Conservation (phyloP, 2,329 filamentous ascomycete genomes). For the Trichoderma cornu-damae region DNA sequence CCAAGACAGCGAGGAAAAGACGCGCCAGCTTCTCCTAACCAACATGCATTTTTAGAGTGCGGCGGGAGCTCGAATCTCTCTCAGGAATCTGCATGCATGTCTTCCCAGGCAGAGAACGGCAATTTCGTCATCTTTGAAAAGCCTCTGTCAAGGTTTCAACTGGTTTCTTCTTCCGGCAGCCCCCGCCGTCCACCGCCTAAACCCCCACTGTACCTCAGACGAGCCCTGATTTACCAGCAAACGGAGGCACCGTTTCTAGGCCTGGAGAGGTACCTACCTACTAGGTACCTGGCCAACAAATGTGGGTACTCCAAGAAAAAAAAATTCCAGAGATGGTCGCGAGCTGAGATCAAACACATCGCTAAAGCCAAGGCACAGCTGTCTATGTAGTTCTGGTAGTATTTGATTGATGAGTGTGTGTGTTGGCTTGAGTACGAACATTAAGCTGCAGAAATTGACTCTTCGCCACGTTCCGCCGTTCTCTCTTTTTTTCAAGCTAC, state of each 20-base stretch:
- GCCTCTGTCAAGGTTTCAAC: not conserved
- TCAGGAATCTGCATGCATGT: too few species aligned
- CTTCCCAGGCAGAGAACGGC: not conserved
- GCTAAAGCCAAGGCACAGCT: not conserved
- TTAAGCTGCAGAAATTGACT: too few species aligned
- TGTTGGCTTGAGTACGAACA: too few species aligned
- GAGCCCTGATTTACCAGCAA: not conserved
- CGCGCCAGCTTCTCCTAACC: not conserved
- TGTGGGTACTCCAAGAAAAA: not conserved
- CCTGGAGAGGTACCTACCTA: not conserved
- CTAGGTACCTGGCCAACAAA: not conserved
- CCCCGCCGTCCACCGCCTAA: conserved; percentile 4
- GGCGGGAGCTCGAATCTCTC: not conserved
- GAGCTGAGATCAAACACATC: not conserved
- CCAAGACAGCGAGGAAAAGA: too few species aligned
- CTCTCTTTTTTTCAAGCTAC: not conserved
- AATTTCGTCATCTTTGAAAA: conserved; percentile 7
- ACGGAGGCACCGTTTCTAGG: not conserved
- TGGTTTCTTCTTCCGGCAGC: conserved; percentile 5
- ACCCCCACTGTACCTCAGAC: too few species aligned
- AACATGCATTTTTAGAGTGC: too few species aligned
- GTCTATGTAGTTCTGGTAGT: not conserved
- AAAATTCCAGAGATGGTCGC: not conserved
- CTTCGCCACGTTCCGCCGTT: not conserved
- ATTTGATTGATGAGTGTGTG: too few species aligned